phyloP scores from a whole-genome alignment of 129 eudicot genomes.

The Rutidosis leptorrhynchoides region DNA sequence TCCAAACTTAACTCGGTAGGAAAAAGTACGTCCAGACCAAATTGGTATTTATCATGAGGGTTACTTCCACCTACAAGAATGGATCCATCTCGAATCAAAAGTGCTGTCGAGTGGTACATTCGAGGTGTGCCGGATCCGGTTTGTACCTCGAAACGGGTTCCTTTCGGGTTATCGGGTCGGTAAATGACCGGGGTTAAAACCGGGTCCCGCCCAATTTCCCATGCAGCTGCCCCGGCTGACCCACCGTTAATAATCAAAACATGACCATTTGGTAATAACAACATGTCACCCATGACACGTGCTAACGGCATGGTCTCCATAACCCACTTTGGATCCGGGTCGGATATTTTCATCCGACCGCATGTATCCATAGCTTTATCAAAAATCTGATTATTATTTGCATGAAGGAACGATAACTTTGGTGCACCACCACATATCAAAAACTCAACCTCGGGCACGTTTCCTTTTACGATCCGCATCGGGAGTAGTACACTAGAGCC shows the following conservation, averaged over 20 bases:
- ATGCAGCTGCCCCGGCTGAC: conserved; percentile 53
- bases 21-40: conserved; percentile 34
- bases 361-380: conserved; percentile 48
- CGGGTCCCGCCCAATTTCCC: conserved; percentile 58
- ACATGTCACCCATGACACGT: conserved; percentile 76
- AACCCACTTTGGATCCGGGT: conserved; percentile 50
- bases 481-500: conserved; percentile 79
- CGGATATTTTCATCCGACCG: conserved; percentile 51
- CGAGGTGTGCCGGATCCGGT: conserved; percentile 38
- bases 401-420: conserved; percentile 29
- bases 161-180: not conserved
- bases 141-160: conserved; percentile 43
- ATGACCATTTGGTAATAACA: conserved; percentile 48
- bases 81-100: conserved; percentile 52
- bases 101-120: conserved; percentile 59
- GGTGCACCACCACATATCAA: conserved; percentile 79
- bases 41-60: conserved; percentile 49
- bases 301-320: conserved; percentile 67
- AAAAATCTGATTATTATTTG: conserved; percentile 35
- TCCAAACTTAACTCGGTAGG: conserved; percentile 75
- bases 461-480: conserved; percentile 34
- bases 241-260: conserved; percentile 58
- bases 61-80: conserved; percentile 63
- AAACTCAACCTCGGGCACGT: conserved; percentile 32
- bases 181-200: conserved; percentile 13